Base-by-base conservation (phyloP, 1,284 basidiomycete species). In the Sanghuangporus baumii region DNA sequence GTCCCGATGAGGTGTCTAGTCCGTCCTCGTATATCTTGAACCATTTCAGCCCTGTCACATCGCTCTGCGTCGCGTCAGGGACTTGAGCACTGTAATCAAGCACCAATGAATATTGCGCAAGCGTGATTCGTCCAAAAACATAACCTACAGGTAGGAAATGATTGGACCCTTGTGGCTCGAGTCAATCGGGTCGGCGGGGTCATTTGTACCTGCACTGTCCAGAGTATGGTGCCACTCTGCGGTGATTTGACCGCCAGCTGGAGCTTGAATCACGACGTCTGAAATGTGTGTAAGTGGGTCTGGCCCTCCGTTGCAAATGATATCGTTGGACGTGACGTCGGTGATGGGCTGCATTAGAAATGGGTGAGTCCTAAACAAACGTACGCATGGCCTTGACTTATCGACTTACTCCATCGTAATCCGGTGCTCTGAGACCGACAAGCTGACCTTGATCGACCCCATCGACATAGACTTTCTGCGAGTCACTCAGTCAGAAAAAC, bases 41-140 rank as follows among this genome's bases (percentile, higher is more conserved):
- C 81, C 81, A 82, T 50, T 81, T 72, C 16, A 85, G 71, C 20
- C 81, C 81, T 7, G 82, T 82, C 2, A 83, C 81, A 20, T 61
- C 67, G 31, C 40, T 60, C 38, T 64, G 58, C 8, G 58, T 60
- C 26, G 62, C 62, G 46, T 60, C 43, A 20, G 62, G 62, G 41
- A 63, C 41, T 31, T 40, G 46, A 37, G 57, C 62, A 36, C 62
- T 62, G 43, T 18, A 6, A 20, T 20, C 20, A n/a, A 6, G 9
- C 5, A 46, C 16, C 43, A 18, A 41, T 46, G 16, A n/a, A 18
- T 46, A 16, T 6, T 14, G 14, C 6, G 7, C 20, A 46, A 16
- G 43, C 43, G 43, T 3, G 40, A 6, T 46, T 14, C 7, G 14
- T 46, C 14, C 18, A 3, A n/a, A 46, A 9, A 18, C 18, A 55